phyloP scores from a whole-genome alignment of 306 rosid species.

The Arachis hypogaea region DNA sequence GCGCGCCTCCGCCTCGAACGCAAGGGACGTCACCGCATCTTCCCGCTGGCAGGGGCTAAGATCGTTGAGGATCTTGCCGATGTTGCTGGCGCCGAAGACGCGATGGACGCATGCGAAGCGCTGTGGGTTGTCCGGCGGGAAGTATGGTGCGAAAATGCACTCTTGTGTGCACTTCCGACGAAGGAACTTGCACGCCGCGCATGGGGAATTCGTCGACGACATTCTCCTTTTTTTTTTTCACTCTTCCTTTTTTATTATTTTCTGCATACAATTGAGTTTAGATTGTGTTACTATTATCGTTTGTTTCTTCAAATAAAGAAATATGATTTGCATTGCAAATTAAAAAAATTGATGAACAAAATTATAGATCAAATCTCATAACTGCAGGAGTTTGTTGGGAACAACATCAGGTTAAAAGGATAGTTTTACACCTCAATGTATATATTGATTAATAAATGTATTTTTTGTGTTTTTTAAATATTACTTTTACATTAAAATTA shows the following conservation, averaged over 20 bases:
- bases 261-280: no score
- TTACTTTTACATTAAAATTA: no score
- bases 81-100: constrained; percentile 84
- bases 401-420: no score
- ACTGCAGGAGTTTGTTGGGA: no score
- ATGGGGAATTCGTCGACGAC: constrained; percentile 64
- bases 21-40: constrained; percentile 76
- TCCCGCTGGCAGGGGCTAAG: constrained; percentile 55
- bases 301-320: no score
- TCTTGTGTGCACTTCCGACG: constrained; percentile 80
- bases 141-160: constrained; percentile 80
- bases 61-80: constrained; percentile 66
- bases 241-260: not conserved
- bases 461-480: no score
- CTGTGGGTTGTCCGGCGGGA: constrained; percentile 75
- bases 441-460: no score
- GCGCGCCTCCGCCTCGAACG: constrained; percentile 79
- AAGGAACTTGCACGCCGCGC: constrained; percentile 76
- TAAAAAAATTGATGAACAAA: no score
- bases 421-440: no score
- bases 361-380: no score
- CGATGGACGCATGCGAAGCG: constrained; percentile 66
- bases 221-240: not conserved
- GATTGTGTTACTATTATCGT: no score
- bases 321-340: no score